Base-by-base conservation (phyloP, 1,284 basidiomycete genomes). In the Crepidotus sp. region DNA sequence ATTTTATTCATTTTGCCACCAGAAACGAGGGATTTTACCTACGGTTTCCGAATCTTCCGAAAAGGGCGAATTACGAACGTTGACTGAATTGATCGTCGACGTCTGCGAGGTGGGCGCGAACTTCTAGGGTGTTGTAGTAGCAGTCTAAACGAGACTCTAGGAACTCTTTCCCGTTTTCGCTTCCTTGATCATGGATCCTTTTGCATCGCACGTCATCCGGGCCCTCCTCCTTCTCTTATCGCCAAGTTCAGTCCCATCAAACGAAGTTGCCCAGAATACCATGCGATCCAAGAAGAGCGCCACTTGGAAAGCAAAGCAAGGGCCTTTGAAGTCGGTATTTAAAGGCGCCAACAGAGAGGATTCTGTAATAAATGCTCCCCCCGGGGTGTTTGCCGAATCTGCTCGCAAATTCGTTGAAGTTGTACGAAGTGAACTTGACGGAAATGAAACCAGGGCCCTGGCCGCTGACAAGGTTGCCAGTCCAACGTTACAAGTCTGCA, bases 131-230 rank as follows among this genome's bases (percentile, higher is more conserved):
- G 7, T 8, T 6, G n/a, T 35, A 1, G 19, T 24, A n/a, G n/a
- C 26, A 14, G 43, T 15, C 22, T 36, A 25, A 44, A 41, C 33
- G 37, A 41, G 26, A 45, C 9, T 41, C 2, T 51, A 90, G 81
- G 89, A 91, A 70, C 55, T 92, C 19, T 57, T 80, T 1, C 77
- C 83, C 1, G 63, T 63, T 4, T 66, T 92, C 18, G 65, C 78
- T 0, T 65, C 68, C 4, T 72, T 94, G 24, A 64, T 93, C 26
- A 77, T 83, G 65, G 80, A 93, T 55, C 80, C 83, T 14, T 93
- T 92, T 57, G 90, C 82, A 19, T 92, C 92, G 0, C 93, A 95
- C 54, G 86, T 91, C 29, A 54, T 94, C 37, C 81, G 91, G 27
- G 77, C 83, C 13, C 65, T 96, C 1, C 71, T 96, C 5, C 60